Base-by-base conservation (phyloP, 179 eudicot species). In the Drosera spatulata region DNA sequence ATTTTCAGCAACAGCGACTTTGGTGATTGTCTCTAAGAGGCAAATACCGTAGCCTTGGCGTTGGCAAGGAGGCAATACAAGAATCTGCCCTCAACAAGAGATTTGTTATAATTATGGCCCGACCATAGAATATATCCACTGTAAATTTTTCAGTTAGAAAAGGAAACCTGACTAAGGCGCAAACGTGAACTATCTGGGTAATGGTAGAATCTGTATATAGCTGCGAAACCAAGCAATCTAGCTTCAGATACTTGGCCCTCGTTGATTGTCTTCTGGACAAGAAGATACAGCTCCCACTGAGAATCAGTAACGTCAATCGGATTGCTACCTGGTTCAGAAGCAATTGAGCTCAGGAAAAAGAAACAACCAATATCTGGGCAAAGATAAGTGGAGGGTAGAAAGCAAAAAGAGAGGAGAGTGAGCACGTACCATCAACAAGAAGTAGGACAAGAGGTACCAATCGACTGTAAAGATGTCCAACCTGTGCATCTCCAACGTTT, bases 351-450 rank as follows among this genome's bases (percentile, higher is more conserved):
- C 49, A 50, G 50, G 3, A 45, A 58, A 1, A 41, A 9, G n/a
- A 57, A 58, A 3, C 6, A 38, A 58, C 22, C 7, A 55, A 7
- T n/a, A 3, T 41, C 41, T 53, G 58, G 14, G 4, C 41, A 6
- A 3, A 47, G 1, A 47, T 39, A 62, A 62, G 39, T 37, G 7
- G 4, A 5, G 41, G 33, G 50, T 51, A 65, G 50, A 3, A 50
- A n/a, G 42, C 44, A 46, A 46, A 39, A 61, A 48, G 55, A 8
- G 37, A 4, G 61, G 12, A 63, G 53, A 45, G 37, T 81, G n/a
- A n/a, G n/a, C n/a, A n/a, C n/a, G n/a, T 80, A 93, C 99, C 99
- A 69, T 93, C 99, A 50, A 93, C 79, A 45, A 88, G 87, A 53
- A 93, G 95, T 56, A 93, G 91, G 58, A 79, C 93, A 67, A 93